Evolutionary conservation across 2,329 filamentous ascomycete genomes (phyloP), one percentile per base, ranked within the genome.

Genomic region (Diaporthe citriasiana): DNA sequence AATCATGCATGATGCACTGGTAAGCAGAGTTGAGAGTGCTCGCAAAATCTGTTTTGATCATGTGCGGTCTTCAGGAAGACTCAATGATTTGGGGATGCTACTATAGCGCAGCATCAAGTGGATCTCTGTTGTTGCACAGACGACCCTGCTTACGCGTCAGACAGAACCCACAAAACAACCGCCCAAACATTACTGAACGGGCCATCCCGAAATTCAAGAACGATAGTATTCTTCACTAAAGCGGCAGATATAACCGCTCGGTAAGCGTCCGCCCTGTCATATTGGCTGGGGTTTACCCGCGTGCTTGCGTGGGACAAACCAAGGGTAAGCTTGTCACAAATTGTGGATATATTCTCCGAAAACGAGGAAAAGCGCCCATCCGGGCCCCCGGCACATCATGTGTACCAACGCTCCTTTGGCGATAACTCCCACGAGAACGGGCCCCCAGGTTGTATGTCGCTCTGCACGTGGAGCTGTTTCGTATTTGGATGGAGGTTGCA

Each of bases 401-500:
- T 12, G 30, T 22, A 38, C 9, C 47, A 68, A 25, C 17, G n/a
- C 47, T 22, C 63, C 15, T 10, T 12, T 40, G 33, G 33, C 22
- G 33, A 53, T 53, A 19, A 27, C 22, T 13, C 33, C 15, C n/a
- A 50, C 10, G 63, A 40, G 63, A 68, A 68, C 63, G 45, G 47
- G 33, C 63, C n/a, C 9, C 25, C n/a, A 38, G 15, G 47, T 68
- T 40, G 33, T 38, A 53, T 35, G 30, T 66, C 30, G 63, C 30
- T 68, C 33, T 68, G 33, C 47, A 68, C 63, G 63, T 40, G 45
- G 63, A 47, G 63, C 30, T 68, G 63, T 68, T 68, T 68, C 63
- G 47, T 40, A 15, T 53, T 53, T 53, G 22, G 17, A 47, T 17
- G 15, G 13, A 40, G 63, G 30, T 15, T 25, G 63, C 63, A 53